These are phyloP conservation scores for Geotrichum restrictum DNA, from an alignment of 1,139 yeast species.

Conservation along the genomic window DNA sequence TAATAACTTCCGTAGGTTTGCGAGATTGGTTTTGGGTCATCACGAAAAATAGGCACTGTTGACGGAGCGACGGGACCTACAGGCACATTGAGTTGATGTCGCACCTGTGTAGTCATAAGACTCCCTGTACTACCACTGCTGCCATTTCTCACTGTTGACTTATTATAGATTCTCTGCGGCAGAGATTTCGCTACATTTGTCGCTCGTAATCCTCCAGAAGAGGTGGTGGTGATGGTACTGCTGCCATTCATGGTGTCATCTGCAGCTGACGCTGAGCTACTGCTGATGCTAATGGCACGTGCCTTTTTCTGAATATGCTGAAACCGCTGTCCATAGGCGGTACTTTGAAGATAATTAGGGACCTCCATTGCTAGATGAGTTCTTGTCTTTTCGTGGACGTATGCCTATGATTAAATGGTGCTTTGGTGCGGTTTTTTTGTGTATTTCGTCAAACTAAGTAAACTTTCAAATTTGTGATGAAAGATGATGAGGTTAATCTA, in stretches of 20 bases:
- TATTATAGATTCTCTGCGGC: conserved; percentile 6
- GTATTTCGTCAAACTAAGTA: not conserved
- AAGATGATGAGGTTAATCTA: not conserved
- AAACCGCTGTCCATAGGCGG: conserved; percentile 33
- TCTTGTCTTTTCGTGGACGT: not conserved
- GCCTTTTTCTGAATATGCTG: conserved; percentile 11
- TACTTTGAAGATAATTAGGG: conserved; percentile 28
- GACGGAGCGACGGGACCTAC: not conserved
- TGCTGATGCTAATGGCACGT: too few species aligned
- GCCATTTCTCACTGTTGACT: not conserved
- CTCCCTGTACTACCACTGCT: not conserved
- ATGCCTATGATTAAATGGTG: too few species aligned
- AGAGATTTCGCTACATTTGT: not conserved
- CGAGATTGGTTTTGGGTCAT: not conserved
- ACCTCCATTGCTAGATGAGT: conserved; percentile 16
- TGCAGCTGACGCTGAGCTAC: conserved; percentile 5
- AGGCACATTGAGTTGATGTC: not conserved
- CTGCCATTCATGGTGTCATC: conserved; percentile 1
- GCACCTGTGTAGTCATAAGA: too few species aligned
- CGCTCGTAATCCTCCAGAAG: too few species aligned
- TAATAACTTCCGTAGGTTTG: not conserved
- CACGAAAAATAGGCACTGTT: conserved; percentile 10
- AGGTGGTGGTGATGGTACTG: too few species aligned
- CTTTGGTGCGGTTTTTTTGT: too few species aligned
- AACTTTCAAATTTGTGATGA: not conserved